Conservation (phyloP, 1,284 basidiomycete species). For the Boletus sp. region DNA sequence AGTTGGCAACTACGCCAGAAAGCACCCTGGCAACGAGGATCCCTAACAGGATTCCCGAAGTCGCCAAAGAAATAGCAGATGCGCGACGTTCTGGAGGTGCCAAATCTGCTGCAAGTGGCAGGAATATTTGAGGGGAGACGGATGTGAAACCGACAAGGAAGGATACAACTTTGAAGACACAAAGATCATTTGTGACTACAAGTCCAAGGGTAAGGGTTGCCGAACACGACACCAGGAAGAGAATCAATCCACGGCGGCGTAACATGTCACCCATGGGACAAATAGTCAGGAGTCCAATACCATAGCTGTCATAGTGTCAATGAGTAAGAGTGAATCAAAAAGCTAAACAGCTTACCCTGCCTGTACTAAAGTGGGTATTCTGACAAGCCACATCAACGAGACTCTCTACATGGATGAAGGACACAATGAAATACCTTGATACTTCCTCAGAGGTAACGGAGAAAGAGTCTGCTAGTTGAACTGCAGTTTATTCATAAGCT, state of each 20-base stretch:
- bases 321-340: too few species aligned
- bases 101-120: slow-evolving; percentile 60
- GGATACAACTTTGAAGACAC: slow-evolving; percentile 50
- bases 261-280: slow-evolving; percentile 62
- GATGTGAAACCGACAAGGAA: slow-evolving; percentile 54
- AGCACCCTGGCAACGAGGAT: slow-evolving; percentile 63
- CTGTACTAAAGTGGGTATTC: slow-evolving; percentile 45
- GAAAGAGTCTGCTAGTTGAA: slow-evolving; percentile 51
- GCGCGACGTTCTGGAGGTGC: slow-evolving; percentile 59
- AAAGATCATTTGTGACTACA: slow-evolving; percentile 44
- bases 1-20: slow-evolving; percentile 59
- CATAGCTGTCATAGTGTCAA: too few species aligned
- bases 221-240: slow-evolving; percentile 42
- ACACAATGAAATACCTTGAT: slow-evolving; percentile 39
- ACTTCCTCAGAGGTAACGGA: slow-evolving; percentile 52
- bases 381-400: slow-evolving; percentile 14
- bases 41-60: slow-evolving; percentile 62
- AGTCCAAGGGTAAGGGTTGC: slow-evolving; percentile 51
- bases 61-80: slow-evolving; percentile 58
- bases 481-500: slow-evolving; percentile 27
- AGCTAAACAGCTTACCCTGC: slow-evolving; percentile 36
- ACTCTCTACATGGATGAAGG: neutral
- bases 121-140: slow-evolving; percentile 51
- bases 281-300: slow-evolving; percentile 33
- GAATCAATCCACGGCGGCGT: slow-evolving; percentile 50